Conservation (phyloP, 2,329 filamentous ascomycete species). For the Colletotrichum sp. region DNA sequence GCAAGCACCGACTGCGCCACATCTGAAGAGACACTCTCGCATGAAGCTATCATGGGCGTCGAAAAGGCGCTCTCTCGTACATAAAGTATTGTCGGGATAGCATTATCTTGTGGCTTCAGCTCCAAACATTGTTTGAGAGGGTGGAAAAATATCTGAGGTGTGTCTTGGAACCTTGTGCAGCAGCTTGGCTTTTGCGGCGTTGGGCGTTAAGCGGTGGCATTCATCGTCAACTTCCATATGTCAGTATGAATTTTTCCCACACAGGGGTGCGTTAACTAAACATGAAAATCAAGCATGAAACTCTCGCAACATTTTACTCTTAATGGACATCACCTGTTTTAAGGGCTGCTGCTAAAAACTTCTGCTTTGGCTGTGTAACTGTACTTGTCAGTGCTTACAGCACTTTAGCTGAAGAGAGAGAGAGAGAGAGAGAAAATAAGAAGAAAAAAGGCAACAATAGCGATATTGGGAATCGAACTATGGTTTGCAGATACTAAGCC, state of each 20-base stretch:
- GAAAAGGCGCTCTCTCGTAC: background rate
- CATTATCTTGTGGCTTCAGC: background rate
- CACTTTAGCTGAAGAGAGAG: background rate
- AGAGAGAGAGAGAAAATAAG: too few relatives aligned
- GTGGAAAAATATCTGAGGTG: background rate
- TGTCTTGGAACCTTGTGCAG: background rate
- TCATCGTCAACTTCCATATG: background rate
- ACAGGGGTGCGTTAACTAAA: background rate
- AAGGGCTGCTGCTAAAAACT: background rate
- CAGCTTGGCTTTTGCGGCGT: background rate
- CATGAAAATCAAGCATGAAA: background rate
- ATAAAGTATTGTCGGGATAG: background rate
- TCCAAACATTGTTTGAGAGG: background rate
- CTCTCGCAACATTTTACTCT: background rate
- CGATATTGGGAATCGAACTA: background rate
- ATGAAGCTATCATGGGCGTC: background rate
- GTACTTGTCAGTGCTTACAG: background rate
- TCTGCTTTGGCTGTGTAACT: background rate
- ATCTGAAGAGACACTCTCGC: background rate
- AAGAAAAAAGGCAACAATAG: too few relatives aligned
- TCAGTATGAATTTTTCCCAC: background rate
- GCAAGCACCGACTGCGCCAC: background rate
- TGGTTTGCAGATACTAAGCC: background rate
- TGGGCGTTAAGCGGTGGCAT: background rate
- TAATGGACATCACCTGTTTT: background rate